Percentiles rank a stretch among this genome's conserved stretches.
Evolutionary conservation across 108 stramenopile genomes (phyloP).

Genomic region (Fistulifera pelliculosa): DNA sequence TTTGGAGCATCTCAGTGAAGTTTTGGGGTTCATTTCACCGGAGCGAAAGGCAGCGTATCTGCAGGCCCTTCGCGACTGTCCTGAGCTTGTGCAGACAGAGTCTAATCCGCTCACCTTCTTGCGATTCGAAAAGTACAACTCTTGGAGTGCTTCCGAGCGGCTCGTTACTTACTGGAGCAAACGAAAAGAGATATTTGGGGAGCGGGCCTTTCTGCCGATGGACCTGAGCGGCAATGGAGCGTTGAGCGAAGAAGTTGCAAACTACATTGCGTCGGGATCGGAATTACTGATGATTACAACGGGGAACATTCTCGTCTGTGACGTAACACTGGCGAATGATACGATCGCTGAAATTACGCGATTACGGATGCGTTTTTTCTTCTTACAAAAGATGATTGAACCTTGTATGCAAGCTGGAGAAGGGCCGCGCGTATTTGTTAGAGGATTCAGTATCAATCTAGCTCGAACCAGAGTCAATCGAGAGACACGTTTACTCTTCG

Average conservation of each 20-base stretch:
- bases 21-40: not conserved
- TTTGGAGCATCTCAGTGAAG: not conserved
- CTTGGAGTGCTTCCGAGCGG: slow-evolving; percentile 4
- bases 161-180: slow-evolving; percentile 9
- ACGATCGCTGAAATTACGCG: not conserved
- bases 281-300: too few species aligned
- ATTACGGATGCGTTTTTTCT: not conserved
- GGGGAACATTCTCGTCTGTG: too few species aligned
- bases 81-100: slow-evolving; percentile 2
- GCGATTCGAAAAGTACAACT: slow-evolving; percentile 7
- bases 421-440: too few species aligned
- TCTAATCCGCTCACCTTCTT: slow-evolving; percentile 11
- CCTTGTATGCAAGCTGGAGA: too few species aligned
- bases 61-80: not conserved
- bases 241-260: slow-evolving; percentile 1
- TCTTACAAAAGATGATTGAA: too few species aligned
- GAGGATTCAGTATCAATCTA: too few species aligned
- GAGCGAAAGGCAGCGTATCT: slow-evolving; percentile 1
- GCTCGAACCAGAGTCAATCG: too few species aligned
- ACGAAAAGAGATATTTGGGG: slow-evolving; percentile 7
- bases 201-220: slow-evolving; percentile 9
- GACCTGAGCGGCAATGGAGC: slow-evolving; percentile 2
- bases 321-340: too few species aligned
- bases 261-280: slow-evolving; percentile 1
- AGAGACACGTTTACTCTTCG: too few species aligned